Conservation (phyloP, 371 early-diverging fungal genomes). For the Saksenaea vasiformis region DNA sequence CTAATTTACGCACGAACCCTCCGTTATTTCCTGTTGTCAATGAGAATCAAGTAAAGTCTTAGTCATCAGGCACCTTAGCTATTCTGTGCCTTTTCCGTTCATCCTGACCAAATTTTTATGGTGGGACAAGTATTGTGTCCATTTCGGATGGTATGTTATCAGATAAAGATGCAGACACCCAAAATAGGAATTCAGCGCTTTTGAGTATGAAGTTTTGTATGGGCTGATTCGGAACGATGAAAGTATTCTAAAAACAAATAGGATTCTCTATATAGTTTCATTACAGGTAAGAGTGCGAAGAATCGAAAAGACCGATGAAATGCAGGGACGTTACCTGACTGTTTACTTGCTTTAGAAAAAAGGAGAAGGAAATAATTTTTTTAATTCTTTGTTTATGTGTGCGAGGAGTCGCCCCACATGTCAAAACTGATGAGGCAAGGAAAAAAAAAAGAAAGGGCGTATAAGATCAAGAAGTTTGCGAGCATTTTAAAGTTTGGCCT, state of each 20-base stretch:
- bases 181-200: not conserved
- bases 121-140: not conserved
- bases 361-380: not conserved
- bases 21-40: not conserved
- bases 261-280: not conserved
- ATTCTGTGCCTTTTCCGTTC: not conserved
- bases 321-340: not conserved
- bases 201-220: not conserved
- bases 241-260: not conserved
- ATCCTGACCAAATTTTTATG: not conserved
- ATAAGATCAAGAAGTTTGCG: not conserved
- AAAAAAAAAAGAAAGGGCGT: not conserved
- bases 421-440: not conserved
- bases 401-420: not conserved
- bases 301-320: not conserved
- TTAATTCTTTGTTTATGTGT: not conserved
- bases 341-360: not conserved
- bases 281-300: not conserved
- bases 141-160: not conserved
- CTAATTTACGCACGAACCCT: too few relatives aligned
- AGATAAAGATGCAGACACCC: not conserved
- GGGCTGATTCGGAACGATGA: not conserved
- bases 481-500: not conserved
- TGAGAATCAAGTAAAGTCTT: not conserved
- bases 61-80: not conserved